A percentile compares a stretch with the other conserved stretches of the same genome.
phyloP scores from a whole-genome alignment of 371 early-diverging fungal species.

The Mortierella sp. region DNA sequence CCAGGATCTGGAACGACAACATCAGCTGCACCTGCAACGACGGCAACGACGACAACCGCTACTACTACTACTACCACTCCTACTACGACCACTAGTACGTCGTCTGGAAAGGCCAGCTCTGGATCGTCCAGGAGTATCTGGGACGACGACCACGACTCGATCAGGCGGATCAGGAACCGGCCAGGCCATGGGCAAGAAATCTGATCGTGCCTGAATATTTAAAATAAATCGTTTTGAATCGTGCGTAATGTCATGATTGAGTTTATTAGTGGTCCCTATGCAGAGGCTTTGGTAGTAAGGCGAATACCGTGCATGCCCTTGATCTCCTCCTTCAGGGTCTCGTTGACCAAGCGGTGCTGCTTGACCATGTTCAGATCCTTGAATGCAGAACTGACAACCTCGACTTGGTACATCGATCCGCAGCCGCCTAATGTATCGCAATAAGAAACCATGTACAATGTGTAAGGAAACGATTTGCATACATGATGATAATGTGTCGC shows the following conservation, averaged over 20 bases:
- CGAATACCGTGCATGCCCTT: conserved; percentile 94
- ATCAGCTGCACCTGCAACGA: background rate
- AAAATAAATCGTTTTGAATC: background rate
- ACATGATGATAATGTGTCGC: too few species aligned
- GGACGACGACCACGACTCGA: conserved; percentile 17
- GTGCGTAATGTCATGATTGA: background rate
- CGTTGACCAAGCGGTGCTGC: conserved; percentile 92
- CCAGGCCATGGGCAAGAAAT: conserved; percentile 12
- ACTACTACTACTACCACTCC: background rate
- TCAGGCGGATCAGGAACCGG: conserved; percentile 13
- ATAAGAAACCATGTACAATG: background rate
- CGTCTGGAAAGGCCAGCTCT: background rate
- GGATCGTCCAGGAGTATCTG: conserved; percentile 11
- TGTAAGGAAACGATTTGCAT: too few species aligned
- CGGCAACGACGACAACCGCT: background rate
- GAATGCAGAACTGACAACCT: conserved; percentile 84
- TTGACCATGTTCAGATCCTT: conserved; percentile 82
- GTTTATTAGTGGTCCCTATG: background rate
- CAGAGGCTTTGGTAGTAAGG: conserved; percentile 53
- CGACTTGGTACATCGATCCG: conserved; percentile 94
- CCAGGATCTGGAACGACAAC: too few species aligned
- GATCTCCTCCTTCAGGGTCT: conserved; percentile 88
- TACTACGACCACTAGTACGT: background rate
- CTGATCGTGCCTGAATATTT: background rate
- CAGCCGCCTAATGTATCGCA: conserved; percentile 79